Conservation (phyloP, 257 asterid species). For the Mitragyna speciosa region DNA sequence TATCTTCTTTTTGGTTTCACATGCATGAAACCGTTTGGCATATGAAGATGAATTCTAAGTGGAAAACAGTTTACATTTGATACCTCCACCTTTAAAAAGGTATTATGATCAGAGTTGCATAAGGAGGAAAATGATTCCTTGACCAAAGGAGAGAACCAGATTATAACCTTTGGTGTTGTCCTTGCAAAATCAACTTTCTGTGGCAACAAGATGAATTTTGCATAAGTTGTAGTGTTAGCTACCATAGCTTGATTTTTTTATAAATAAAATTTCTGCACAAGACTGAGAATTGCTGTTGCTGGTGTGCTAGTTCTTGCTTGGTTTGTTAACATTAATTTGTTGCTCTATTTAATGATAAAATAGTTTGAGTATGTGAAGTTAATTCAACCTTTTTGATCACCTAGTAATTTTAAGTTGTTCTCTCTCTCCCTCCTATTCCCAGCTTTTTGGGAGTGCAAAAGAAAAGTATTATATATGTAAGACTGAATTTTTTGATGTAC, state of each 20-base stretch:
- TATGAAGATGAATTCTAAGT: not conserved
- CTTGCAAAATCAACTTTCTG: not conserved
- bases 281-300: not conserved
- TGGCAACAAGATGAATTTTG: not conserved
- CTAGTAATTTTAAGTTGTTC: not conserved
- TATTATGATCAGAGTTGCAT: not conserved
- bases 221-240: not conserved
- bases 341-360: not conserved
- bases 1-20: not conserved
- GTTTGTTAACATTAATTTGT: not conserved
- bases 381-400: not conserved
- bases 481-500: not conserved
- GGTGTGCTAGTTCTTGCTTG: not conserved
- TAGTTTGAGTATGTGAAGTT: not conserved
- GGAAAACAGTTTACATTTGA: too few relatives aligned
- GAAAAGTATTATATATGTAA: not conserved
- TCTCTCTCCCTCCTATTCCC: not conserved
- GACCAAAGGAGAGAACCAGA: not conserved
- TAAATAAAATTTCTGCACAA: not conserved
- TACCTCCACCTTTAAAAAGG: not conserved
- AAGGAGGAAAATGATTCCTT: not conserved
- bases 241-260: not conserved
- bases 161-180: not conserved
- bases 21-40: not conserved
- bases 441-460: not conserved